These are phyloP conservation scores for Talaromyces stipitatus DNA, from an alignment of 495 filamentous ascomycete species.

Conservation along the genomic window DNA sequence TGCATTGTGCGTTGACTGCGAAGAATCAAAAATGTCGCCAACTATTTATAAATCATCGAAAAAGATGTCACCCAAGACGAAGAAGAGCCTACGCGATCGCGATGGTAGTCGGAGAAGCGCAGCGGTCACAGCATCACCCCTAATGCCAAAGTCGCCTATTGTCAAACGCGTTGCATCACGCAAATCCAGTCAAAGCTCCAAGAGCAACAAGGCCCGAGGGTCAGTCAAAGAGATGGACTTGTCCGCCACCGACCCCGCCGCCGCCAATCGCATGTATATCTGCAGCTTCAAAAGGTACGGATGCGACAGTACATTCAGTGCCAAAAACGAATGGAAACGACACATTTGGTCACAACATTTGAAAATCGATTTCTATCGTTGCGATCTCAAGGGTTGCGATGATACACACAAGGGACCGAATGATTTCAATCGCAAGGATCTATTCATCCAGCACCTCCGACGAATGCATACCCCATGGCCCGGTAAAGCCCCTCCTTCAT, in stretches of 20 bases:
- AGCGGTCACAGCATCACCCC: background rate
- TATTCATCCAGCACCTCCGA: conserved; percentile 89
- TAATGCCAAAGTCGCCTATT: background rate
- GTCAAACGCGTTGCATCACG: background rate
- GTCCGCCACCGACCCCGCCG: conserved; percentile 1
- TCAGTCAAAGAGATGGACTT: background rate
- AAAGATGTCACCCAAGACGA: background rate
- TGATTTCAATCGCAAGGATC: conserved; percentile 87
- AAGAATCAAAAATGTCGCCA: background rate
- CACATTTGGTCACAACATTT: conserved; percentile 81
- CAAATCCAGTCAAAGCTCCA: background rate
- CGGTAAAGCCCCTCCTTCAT: conserved; percentile 25
- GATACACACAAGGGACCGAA: conserved; percentile 30
- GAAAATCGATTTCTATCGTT: conserved; percentile 70
- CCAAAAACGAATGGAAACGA: conserved; percentile 96
- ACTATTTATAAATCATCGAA: background rate
- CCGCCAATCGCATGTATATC: conserved; percentile 57
- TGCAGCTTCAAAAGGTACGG: conserved; percentile 80
- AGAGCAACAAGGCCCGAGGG: background rate
- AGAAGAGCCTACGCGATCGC: background rate
- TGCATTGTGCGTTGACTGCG: background rate
- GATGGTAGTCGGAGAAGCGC: background rate
- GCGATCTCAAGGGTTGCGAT: conserved; percentile 58
- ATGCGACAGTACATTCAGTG: conserved; percentile 78
- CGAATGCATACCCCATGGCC: conserved; percentile 71